These are phyloP conservation scores for Blastobotrys illinoisensis DNA, from an alignment of 1,139 yeast genomes.

Conservation along the genomic window DNA sequence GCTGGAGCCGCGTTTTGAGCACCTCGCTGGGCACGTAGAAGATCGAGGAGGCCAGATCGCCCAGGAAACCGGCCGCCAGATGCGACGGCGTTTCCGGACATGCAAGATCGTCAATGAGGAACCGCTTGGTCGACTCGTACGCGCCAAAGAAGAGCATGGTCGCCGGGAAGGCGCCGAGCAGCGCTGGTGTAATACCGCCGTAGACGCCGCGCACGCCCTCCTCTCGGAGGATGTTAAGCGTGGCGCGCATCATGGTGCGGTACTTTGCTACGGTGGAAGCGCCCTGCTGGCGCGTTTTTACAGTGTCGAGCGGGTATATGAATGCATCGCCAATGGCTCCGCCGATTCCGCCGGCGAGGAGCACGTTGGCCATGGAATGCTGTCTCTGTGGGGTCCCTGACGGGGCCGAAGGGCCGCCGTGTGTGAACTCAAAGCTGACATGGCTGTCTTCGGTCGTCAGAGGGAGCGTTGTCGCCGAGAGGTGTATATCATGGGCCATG, in stretches of 20 bases:
- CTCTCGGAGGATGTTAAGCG: constrained; percentile 61
- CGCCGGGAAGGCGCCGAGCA: constrained; percentile 80
- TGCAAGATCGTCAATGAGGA: constrained; percentile 54
- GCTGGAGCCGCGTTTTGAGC: constrained; percentile 83
- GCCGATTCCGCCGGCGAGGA: constrained; percentile 83
- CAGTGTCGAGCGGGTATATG: constrained; percentile 95
- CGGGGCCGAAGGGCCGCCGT: not conserved
- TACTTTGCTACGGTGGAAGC: constrained; percentile 67
- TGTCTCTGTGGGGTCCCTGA: constrained; percentile 2
- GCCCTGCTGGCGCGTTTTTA: constrained; percentile 95
- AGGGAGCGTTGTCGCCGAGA: not conserved
- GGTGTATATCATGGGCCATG: not conserved
- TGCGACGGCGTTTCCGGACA: constrained; percentile 77
- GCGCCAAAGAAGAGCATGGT: constrained; percentile 90
- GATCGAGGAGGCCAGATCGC: constrained; percentile 86
- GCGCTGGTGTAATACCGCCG: constrained; percentile 89
- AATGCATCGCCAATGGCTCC: constrained; percentile 89
- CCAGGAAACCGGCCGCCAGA: constrained; percentile 79
- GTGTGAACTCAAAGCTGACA: not conserved
- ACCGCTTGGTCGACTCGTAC: constrained; percentile 75
- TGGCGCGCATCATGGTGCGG: constrained; percentile 63
- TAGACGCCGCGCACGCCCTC: constrained; percentile 88
- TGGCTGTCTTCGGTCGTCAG: constrained; percentile 1
- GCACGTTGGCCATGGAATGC: constrained; percentile 17
- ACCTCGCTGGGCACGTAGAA: constrained; percentile 97